Base-by-base conservation (phyloP, 1,284 basidiomycete genomes). In the Malassezia pachydermatis region DNA sequence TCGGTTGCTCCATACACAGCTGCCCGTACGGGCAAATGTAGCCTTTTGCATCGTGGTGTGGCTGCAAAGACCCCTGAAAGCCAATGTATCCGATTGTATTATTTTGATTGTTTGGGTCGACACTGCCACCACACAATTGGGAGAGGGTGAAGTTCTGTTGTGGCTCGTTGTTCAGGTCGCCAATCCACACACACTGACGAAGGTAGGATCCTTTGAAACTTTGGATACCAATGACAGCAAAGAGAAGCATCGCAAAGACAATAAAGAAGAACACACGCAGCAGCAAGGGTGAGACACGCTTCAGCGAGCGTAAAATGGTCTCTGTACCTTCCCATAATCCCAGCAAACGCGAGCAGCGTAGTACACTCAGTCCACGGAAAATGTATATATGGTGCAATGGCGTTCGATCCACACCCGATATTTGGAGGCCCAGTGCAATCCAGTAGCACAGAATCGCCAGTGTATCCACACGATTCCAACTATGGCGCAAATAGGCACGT, bases 291-390 rank as follows among this genome's bases (percentile, higher is more conserved):
- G 83, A 80, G 0, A 92, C 89, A 0, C 81, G 82, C 75, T 98
- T 98, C 54, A 98, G 76, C 9, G 87, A 90, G 51, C 83, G 83
- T 76, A 96, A 82, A 65, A 98, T 96, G 0, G 89, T 95, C 81
- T 61, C 58, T n/a, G 92, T 96, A 73, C 92, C 92, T 54, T 81
- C 82, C 1, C 90, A 95, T 43, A 95, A 81, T 2, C 88, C 81
- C 41, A 98, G 75, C 20, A 98, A 73, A 50, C 92, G 79, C 4
- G 86, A 82, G 2, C 82, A 84, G 51, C 92, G 78, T 17, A 96
- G 76, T 11, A 92, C 87, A 57, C 85, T 88, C 67, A 98, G 73
- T 0, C 89, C 89, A 25, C 89, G 80, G 67, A 96, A 96, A 40
- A 92, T 74, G 39, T 84, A 87, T 47, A 94, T 80, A 73, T 94